Percentiles rank a stretch among this genome's conserved stretches.
Evolutionary conservation across 1,139 yeast genomes (phyloP).

Genomic region (Candida glucosophila): DNA sequence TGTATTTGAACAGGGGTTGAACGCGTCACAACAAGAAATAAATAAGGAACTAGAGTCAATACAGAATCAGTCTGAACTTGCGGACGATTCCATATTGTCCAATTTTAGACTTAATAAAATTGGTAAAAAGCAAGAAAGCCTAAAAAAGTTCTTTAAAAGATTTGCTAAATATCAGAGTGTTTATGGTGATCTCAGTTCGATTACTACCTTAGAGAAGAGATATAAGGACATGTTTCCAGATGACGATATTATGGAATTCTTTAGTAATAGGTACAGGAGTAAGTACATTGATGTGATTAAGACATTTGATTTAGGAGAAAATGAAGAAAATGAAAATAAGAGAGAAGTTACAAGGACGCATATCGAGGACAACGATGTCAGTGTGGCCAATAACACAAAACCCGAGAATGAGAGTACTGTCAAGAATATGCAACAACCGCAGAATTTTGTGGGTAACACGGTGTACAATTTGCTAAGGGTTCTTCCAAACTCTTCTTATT

Average conservation of each 20-base stretch:
- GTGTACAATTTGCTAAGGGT: slow-evolving; percentile 44
- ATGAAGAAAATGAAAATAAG: slow-evolving; percentile 5
- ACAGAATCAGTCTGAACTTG: not conserved
- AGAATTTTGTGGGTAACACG: slow-evolving; percentile 42
- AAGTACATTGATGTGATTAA: slow-evolving; percentile 37
- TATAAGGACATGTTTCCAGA: slow-evolving; percentile 61
- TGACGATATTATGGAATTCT: slow-evolving; percentile 35
- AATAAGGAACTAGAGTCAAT: slow-evolving; percentile 8
- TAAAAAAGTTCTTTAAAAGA: slow-evolving; percentile 11
- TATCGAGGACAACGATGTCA: no score
- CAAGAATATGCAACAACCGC: slow-evolving; percentile 4
- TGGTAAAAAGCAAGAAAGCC: slow-evolving; percentile 10
- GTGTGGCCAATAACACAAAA: not conserved
- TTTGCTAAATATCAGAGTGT: slow-evolving; percentile 4
- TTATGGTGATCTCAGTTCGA: slow-evolving; percentile 4
- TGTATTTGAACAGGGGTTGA: slow-evolving; percentile 45
- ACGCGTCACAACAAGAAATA: slow-evolving; percentile 24
- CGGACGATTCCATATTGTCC: slow-evolving; percentile 1
- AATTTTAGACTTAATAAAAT: slow-evolving; percentile 8
- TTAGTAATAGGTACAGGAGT: slow-evolving; percentile 37
- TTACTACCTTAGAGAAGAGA: slow-evolving; percentile 51
- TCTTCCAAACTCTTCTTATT: slow-evolving; percentile 43
- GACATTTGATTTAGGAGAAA: slow-evolving; percentile 33
- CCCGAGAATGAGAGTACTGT: slow-evolving; percentile 3
- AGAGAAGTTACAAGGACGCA: slow-evolving; percentile 1